phyloP scores from a whole-genome alignment of 495 filamentous ascomycete genomes.

The Penicillium waksmanii region DNA sequence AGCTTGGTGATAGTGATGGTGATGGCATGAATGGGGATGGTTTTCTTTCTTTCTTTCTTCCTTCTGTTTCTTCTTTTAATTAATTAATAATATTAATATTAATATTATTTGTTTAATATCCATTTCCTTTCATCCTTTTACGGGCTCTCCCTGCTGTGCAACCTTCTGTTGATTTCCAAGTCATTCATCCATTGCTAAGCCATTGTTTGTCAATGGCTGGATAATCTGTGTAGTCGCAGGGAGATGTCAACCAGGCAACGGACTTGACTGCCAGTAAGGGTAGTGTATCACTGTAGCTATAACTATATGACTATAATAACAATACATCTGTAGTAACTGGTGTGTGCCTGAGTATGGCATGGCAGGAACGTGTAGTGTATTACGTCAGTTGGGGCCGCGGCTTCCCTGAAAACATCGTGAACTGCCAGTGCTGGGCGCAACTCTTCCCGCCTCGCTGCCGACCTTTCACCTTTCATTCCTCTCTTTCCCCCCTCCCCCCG shows the following conservation, averaged over 20 bases:
- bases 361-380: neutral
- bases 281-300: no score
- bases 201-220: conserved; percentile 1
- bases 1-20: neutral
- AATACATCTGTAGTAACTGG: no score
- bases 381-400: conserved; percentile 1
- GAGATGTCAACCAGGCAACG: no score
- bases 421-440: neutral
- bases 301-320: no score
- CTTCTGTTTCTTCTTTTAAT: no score
- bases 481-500: neutral
- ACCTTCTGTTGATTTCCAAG: conserved; percentile 4
- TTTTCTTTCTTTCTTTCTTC: neutral
- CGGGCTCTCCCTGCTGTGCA: neutral
- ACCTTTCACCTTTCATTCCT: neutral
- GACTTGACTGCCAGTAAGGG: neutral
- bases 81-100: neutral
- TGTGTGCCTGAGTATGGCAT: no score
- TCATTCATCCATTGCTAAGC: conserved; percentile 2
- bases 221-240: neutral
- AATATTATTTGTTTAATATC: neutral
- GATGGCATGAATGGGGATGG: neutral
- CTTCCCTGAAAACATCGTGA: neutral
- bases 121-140: neutral
- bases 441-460: neutral